phyloP scores from a whole-genome alignment of 164 flowering plant genomes.

The Tetracentron sinense region DNA sequence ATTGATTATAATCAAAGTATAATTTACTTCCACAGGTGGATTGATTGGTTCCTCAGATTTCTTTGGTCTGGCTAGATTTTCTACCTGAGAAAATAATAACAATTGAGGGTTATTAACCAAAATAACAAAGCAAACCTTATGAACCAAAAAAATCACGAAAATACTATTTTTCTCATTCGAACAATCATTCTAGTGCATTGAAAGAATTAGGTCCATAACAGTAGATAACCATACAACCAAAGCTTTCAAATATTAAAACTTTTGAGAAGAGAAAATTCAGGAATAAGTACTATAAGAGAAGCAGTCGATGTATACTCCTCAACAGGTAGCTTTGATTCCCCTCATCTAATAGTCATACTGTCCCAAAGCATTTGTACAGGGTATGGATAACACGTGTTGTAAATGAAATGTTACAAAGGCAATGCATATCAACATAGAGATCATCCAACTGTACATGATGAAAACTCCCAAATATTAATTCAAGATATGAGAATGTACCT shows the following conservation, averaged over 20 bases:
- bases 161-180: too few relatives aligned
- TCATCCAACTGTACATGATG: not conserved
- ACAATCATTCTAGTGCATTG: too few relatives aligned
- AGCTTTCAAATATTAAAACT: too few relatives aligned
- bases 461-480: not conserved
- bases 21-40: conserved; percentile 50
- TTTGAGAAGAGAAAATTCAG: too few relatives aligned
- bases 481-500: conserved; percentile 36
- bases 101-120: not conserved
- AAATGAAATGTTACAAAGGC: not conserved
- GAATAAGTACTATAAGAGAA: too few relatives aligned
- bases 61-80: conserved; percentile 20
- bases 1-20: conserved; percentile 61
- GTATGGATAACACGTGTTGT: not conserved
- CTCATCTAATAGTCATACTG: too few relatives aligned
- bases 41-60: conserved; percentile 43
- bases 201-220: too few relatives aligned
- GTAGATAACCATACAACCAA: too few relatives aligned
- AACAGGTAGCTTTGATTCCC: too few relatives aligned
- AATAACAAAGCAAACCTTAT: not conserved
- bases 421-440: not conserved
- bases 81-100: conserved; percentile 28
- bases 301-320: too few relatives aligned
- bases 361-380: too few relatives aligned
- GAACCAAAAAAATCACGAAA: not conserved